phyloP scores from a whole-genome alignment of 2,329 filamentous ascomycete genomes.

The Calonectria montana region DNA sequence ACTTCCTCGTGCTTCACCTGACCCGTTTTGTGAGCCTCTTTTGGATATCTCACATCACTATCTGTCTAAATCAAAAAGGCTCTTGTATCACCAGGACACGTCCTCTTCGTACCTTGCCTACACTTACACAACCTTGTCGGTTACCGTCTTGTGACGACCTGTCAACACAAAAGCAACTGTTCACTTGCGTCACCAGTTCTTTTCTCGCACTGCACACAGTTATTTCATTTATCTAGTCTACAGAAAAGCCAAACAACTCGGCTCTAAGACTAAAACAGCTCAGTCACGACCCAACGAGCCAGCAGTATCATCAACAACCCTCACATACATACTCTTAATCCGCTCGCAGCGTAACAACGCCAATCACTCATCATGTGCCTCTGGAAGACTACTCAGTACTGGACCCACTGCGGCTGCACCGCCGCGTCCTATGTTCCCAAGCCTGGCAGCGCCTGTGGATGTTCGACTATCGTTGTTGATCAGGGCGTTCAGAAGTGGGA shows the following conservation, averaged over 20 bases:
- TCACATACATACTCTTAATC: neutral
- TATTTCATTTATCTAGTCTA: constrained; percentile 29
- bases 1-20: neutral
- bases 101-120: neutral
- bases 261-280: neutral
- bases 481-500: constrained; percentile 46
- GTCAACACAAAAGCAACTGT: constrained; percentile 29
- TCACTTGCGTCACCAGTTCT: constrained; percentile 19
- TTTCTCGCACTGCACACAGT: constrained; percentile 28
- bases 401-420: constrained; percentile 48
- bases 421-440: constrained; percentile 35
- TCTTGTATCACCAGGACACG: constrained; percentile 30
- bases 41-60: neutral
- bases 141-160: constrained; percentile 33
- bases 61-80: constrained; percentile 28
- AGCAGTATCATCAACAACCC: neutral
- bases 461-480: constrained; percentile 37
- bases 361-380: constrained; percentile 46
- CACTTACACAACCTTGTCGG: constrained; percentile 40
- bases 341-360: neutral
- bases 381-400: constrained; percentile 47
- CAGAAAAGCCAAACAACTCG: constrained; percentile 3
- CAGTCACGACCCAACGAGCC: constrained; percentile 3
- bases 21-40: constrained; percentile 1
- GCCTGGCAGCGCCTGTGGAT: constrained; percentile 46